These are phyloP conservation scores for Penicillium mononematosum DNA, from an alignment of 495 filamentous ascomycete genomes.

Conservation along the genomic window DNA sequence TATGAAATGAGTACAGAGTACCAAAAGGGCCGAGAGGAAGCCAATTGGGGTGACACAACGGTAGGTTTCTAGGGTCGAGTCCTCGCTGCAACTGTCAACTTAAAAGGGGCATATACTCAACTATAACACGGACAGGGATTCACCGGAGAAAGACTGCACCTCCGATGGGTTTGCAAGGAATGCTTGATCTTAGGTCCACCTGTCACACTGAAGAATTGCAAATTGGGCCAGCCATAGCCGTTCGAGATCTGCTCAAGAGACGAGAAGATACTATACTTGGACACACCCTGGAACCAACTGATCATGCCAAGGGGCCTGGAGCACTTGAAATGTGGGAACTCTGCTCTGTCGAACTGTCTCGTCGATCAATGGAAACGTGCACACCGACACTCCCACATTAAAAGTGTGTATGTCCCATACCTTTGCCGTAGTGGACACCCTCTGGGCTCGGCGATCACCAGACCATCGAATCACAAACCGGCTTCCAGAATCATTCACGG, in stretches of 20 bases:
- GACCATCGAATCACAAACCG: conserved; percentile 13
- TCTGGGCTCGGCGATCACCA: conserved; percentile 2
- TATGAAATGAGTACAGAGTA: background rate
- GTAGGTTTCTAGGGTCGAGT: background rate
- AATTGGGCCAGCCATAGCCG: conserved; percentile 10
- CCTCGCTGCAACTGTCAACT: background rate
- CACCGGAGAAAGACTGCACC: background rate
- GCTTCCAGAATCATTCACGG: conserved; percentile 14
- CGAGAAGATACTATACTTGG: background rate
- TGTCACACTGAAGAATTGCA: conserved; percentile 10
- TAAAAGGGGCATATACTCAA: background rate
- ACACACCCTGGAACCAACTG: background rate
- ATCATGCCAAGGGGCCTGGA: conserved; percentile 3
- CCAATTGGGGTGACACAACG: background rate
- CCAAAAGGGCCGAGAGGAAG: background rate
- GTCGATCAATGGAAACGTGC: conserved; percentile 11
- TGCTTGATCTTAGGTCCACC: conserved; percentile 7
- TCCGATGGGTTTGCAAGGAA: conserved; percentile 3
- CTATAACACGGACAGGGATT: background rate
- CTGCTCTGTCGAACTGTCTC: background rate
- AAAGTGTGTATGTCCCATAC: background rate
- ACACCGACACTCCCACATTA: conserved; percentile 12
- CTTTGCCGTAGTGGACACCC: background rate
- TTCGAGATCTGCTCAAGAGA: background rate
- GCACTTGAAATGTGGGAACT: background rate